Conservation (phyloP, 1,139 yeast genomes). For the Taphrina confusa region DNA sequence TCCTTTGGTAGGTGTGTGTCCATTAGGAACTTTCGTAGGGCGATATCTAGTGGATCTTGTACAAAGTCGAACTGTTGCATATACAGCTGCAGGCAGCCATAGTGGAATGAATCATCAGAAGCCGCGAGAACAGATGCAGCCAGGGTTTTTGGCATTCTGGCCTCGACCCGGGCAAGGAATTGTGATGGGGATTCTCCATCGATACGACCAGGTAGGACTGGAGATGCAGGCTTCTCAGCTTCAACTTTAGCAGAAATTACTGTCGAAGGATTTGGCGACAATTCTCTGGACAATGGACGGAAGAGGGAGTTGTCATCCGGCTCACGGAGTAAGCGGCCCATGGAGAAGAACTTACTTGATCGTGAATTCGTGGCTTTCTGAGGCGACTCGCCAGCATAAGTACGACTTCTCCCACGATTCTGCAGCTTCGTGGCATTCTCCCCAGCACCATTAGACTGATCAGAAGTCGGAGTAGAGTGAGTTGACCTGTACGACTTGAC, state of each 20-base stretch:
- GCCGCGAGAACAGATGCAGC: slow-evolving; percentile 50
- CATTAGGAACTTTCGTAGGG: slow-evolving; percentile 60
- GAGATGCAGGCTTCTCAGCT: background rate
- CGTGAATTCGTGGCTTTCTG: background rate
- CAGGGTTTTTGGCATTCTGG: slow-evolving; percentile 47
- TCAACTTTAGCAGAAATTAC: background rate
- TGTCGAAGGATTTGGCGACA: slow-evolving; percentile 10
- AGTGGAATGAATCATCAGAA: slow-evolving; percentile 48
- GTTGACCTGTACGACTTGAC: slow-evolving; percentile 11
- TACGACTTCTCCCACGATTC: slow-evolving; percentile 27
- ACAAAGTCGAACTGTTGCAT: slow-evolving; percentile 52
- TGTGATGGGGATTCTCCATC: slow-evolving; percentile 47
- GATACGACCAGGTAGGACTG: slow-evolving; percentile 45
- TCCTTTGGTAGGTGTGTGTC: slow-evolving; percentile 63
- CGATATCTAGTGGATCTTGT: slow-evolving; percentile 61
- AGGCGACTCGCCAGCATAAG: slow-evolving; percentile 20
- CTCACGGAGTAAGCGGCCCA: slow-evolving; percentile 16
- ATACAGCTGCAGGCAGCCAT: slow-evolving; percentile 49
- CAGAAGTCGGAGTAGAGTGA: slow-evolving; percentile 24
- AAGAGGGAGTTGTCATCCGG: slow-evolving; percentile 9
- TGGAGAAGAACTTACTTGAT: slow-evolving; percentile 25
- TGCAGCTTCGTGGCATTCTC: background rate
- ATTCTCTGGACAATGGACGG: slow-evolving; percentile 21
- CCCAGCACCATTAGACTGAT: background rate
- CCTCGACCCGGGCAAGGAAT: slow-evolving; percentile 47